Evolutionary conservation across 108 stramenopile species (phyloP).

Genomic region (Asterionellopsis glacialis): DNA sequence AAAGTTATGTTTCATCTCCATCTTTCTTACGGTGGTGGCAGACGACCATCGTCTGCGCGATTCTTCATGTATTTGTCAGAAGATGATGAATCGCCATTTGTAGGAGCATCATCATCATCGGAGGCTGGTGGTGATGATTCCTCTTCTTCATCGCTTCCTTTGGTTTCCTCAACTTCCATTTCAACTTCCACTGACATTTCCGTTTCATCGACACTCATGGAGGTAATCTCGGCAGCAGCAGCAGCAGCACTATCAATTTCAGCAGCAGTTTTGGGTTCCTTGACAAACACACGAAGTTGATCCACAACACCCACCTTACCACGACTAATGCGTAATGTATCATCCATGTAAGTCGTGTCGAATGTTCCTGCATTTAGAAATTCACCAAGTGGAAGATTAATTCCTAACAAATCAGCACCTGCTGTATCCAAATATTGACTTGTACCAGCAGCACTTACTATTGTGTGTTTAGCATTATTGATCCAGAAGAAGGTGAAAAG

Average conservation of each 20-base stretch:
- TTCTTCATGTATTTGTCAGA: background rate
- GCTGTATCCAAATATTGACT: constrained; percentile 50
- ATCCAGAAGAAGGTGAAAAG: too few species aligned
- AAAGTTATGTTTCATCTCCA: background rate
- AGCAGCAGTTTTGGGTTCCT: constrained; percentile 19
- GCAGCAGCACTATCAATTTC: constrained; percentile 9
- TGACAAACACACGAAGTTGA: constrained; percentile 64
- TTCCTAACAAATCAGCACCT: constrained; percentile 60
- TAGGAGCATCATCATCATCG: background rate
- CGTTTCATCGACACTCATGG: constrained; percentile 24
- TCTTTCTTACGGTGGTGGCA: background rate
- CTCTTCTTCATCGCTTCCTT: constrained; percentile 7
- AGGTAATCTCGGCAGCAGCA: constrained; percentile 17
- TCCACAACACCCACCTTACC: constrained; percentile 53
- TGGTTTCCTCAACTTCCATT: constrained; percentile 25
- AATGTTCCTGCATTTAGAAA: constrained; percentile 56
- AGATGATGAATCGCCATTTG: background rate
- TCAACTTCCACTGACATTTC: constrained; percentile 18
- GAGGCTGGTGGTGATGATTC: background rate
- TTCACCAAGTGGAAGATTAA: constrained; percentile 62
- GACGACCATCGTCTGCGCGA: background rate
- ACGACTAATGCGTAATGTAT: constrained; percentile 59
- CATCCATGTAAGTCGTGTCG: constrained; percentile 75
- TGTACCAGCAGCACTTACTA: constrained; percentile 73
- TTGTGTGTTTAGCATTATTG: too few species aligned